Conservation (phyloP, 148 eudicot species). For the Diospyros lotus region DNA sequence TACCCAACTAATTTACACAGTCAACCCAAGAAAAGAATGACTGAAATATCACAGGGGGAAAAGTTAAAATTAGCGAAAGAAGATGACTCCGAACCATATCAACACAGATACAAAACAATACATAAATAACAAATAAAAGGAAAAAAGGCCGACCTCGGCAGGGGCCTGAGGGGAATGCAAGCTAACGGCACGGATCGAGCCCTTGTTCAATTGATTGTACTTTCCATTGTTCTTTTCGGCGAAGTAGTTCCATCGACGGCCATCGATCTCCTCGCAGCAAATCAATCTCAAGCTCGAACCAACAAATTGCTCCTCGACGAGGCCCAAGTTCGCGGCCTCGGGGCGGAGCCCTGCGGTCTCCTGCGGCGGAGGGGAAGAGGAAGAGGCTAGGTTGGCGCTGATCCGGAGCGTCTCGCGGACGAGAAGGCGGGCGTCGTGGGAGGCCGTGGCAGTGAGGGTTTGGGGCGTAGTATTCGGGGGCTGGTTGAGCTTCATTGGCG, state of each 20-base stretch:
- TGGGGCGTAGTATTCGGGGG: constrained; percentile 32
- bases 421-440: constrained; percentile 59
- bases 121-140: neutral
- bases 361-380: constrained; percentile 24
- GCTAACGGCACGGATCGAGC: constrained; percentile 62
- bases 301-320: constrained; percentile 51
- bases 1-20: neutral
- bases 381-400: constrained; percentile 58
- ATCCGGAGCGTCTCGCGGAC: constrained; percentile 86
- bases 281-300: constrained; percentile 69
- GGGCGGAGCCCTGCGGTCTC: constrained; percentile 20
- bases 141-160: constrained; percentile 42
- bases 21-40: too few species aligned
- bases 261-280: constrained; percentile 86
- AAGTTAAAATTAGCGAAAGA: neutral
- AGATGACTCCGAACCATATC: neutral
- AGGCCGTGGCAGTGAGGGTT: constrained; percentile 36
- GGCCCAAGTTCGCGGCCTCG: constrained; percentile 26
- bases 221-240: constrained; percentile 26
- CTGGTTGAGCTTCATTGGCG: constrained; percentile 55
- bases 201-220: constrained; percentile 31
- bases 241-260: constrained; percentile 64
- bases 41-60: too few species aligned
- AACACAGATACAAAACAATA: neutral
- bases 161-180: constrained; percentile 78